A percentile compares a stretch with the other conserved stretches of the same genome.
These are phyloP conservation scores for Lachancea lanzarotensis DNA, from an alignment of 805 yeast genomes.

Conservation along the genomic window DNA sequence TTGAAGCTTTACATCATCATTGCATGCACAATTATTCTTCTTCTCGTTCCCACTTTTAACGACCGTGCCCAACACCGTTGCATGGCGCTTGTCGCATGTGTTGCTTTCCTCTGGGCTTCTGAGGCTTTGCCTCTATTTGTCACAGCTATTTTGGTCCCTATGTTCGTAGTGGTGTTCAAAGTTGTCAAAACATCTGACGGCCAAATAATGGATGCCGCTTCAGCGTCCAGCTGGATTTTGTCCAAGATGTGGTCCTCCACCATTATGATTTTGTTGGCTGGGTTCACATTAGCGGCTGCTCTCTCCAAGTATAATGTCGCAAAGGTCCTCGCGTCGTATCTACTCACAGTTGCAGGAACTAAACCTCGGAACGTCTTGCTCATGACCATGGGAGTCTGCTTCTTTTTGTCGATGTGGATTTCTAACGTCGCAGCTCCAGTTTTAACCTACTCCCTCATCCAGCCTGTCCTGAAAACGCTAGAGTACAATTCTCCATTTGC, in stretches of 20 bases:
- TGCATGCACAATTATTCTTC: conserved; percentile 45
- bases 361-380: conserved; percentile 71
- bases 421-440: conserved; percentile 97
- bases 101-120: conserved; percentile 85
- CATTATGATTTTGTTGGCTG: conserved; percentile 82
- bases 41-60: conserved; percentile 55
- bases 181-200: conserved; percentile 50
- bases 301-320: conserved; percentile 86
- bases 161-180: conserved; percentile 62
- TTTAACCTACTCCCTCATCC: conserved; percentile 76
- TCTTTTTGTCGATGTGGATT: conserved; percentile 89
- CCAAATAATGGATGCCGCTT: conserved; percentile 53
- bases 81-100: conserved; percentile 57
- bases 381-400: conserved; percentile 76
- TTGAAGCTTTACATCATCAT: conserved; percentile 44
- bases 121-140: conserved; percentile 90
- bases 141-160: conserved; percentile 81
- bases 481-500: conserved; percentile 75
- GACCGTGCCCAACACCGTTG: conserved; percentile 57
- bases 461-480: conserved; percentile 74
- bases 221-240: conserved; percentile 63
- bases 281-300: conserved; percentile 91
- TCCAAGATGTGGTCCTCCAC: conserved; percentile 92
- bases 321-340: conserved; percentile 77
- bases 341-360: conserved; percentile 73